Base-by-base conservation (phyloP, 2,329 filamentous ascomycete genomes). In the Fonsecaea erecta region DNA sequence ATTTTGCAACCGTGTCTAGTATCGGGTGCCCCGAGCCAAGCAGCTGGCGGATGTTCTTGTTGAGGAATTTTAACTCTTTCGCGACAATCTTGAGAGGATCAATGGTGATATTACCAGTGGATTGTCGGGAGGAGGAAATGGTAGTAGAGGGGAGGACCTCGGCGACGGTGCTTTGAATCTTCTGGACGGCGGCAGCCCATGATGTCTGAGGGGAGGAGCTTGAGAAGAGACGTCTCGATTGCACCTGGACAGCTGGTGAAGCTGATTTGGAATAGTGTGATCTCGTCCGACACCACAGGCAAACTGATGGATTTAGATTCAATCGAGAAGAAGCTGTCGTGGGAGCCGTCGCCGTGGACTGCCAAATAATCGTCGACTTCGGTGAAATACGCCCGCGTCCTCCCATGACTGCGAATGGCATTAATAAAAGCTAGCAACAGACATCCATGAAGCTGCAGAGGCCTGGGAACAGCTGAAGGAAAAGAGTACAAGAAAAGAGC, bases 51-150 rank as follows among this genome's bases (percentile, higher is more conserved):
- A 98, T 96, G 74, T 98, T 97, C 61, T 93, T 93, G 11, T 91
- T 97, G 74, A 98, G 81, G 73, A 93, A 96, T 79, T 96, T 95
- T 88, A 99, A 92, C 83, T 98, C 94, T 80, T 97, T 96, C 68
- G 92, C 94, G 35, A 98, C 93, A 35, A 92, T 90, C 68, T 91
- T 87, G 74, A 98, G 85, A 35, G 94, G 94, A 77, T 98, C 94
- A 73, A 97, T 86, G 67, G 88, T 86, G 80, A 96, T 87, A 64
- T 86, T 85, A 71, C 83, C 83, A 40, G 64, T 59, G 14, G 76
- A 70, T 68, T 75, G 77, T 34, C 74, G 66, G 51, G 32, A 59
- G n/a, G 43, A 21, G 40, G 57, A n/a, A n/a, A n/a, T n/a, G n/a
- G n/a, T n/a, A n/a, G n/a, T n/a, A n/a, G n/a, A 52, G 30, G 72